Percentiles rank a stretch among this genome's conserved stretches.
These are phyloP conservation scores for Penicillium mononematosum DNA, from an alignment of 495 filamentous ascomycete species.

Conservation along the genomic window DNA sequence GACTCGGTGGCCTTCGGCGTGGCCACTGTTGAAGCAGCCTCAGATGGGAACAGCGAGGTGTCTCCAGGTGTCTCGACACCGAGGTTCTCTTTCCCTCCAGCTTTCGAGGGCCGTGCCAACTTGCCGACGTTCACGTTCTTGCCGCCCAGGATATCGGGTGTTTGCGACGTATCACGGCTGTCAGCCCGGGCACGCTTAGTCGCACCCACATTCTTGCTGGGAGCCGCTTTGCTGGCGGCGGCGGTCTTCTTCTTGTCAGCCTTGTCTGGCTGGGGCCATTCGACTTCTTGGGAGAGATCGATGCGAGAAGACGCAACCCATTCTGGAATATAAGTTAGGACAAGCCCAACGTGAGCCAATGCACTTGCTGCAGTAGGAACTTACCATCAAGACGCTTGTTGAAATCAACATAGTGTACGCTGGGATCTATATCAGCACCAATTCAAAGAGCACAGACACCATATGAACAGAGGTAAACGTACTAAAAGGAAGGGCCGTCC, in stretches of 20 bases:
- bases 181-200: conserved; percentile 51
- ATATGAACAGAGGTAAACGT: conserved; percentile 21
- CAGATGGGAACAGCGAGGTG: conserved; percentile 44
- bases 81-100: conserved; percentile 65
- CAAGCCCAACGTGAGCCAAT: background rate
- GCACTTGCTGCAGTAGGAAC: background rate
- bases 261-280: conserved; percentile 74
- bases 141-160: conserved; percentile 54
- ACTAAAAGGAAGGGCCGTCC: conserved; percentile 81
- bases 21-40: conserved; percentile 48
- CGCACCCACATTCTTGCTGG: conserved; percentile 43
- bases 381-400: conserved; percentile 92
- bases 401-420: conserved; percentile 97
- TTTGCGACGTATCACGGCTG: conserved; percentile 58
- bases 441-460: background rate
- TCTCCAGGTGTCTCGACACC: conserved; percentile 38
- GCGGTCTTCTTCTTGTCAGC: conserved; percentile 62
- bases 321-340: conserved; percentile 53
- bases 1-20: conserved; percentile 56
- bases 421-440: conserved; percentile 30
- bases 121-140: conserved; percentile 51
- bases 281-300: conserved; percentile 74
- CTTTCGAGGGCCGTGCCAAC: conserved; percentile 49
- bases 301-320: conserved; percentile 82
- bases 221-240: conserved; percentile 41